Conservation (phyloP, 2,329 filamentous ascomycete species). For the Alternaria ventricosa region DNA sequence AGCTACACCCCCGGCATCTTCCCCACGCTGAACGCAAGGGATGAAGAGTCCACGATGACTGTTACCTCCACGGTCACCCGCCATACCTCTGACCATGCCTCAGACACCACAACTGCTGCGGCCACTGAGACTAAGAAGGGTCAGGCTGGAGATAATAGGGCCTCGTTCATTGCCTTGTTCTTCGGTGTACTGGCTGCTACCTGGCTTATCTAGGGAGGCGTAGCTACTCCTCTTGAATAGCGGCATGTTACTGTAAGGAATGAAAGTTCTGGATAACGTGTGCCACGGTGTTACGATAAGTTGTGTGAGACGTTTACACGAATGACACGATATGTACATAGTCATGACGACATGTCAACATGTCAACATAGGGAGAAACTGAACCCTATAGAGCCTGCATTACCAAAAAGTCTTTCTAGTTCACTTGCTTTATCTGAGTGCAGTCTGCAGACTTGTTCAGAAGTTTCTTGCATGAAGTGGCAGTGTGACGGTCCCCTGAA, state of each 20-base stretch:
- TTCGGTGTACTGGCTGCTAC: constrained; percentile 9
- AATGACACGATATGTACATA: not conserved
- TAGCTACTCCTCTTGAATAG: not conserved
- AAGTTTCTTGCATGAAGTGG: not conserved
- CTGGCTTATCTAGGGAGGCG: constrained; percentile 3
- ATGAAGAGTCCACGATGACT: not conserved
- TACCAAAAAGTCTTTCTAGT: not conserved
- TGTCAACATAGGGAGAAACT: not conserved
- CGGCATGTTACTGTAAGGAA: not conserved
- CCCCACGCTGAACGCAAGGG: constrained; percentile 14
- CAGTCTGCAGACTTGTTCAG: not conserved
- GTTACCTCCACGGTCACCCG: not conserved
- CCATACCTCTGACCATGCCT: not conserved
- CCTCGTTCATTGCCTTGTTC: constrained; percentile 10
- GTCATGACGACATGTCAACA: not conserved
- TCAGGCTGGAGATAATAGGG: constrained; percentile 1
- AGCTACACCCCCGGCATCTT: constrained; percentile 2
- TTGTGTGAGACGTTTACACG: not conserved
- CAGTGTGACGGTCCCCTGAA: not conserved
- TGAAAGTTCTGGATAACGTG: not conserved
- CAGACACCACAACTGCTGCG: not conserved
- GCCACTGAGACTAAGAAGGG: constrained; percentile 1
- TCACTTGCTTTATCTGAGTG: not conserved
- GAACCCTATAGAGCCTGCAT: not conserved
- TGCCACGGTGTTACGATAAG: not conserved